phyloP scores from a whole-genome alignment of 371 early-diverging fungal genomes.

The Mortierella sp. region DNA sequence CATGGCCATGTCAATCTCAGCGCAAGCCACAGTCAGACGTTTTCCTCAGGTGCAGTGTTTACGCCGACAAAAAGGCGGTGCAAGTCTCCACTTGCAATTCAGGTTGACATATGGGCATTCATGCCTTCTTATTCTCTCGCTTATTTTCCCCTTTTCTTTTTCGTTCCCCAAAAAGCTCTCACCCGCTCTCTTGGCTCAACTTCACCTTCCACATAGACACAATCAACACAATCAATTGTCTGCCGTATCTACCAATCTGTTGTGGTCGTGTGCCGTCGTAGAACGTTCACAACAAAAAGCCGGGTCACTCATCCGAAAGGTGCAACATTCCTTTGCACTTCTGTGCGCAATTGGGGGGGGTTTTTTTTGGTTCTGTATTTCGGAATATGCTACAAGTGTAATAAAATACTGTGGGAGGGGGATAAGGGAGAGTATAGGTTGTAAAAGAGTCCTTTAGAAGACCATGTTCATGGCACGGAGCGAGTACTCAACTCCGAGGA shows the following conservation, averaged over 20 bases:
- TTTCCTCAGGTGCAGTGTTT: no score
- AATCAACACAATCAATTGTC: neutral
- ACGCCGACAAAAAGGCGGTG: no score
- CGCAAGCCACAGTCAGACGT: no score
- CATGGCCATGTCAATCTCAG: no score
- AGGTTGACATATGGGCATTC: neutral
- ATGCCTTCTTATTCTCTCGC: neutral
- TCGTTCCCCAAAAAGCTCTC: neutral
- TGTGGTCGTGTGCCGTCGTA: neutral
- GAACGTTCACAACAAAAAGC: no score
- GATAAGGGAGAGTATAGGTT: neutral
- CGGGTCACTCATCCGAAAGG: no score
- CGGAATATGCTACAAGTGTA: slow-evolving; percentile 11
- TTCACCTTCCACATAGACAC: neutral
- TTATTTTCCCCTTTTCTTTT: neutral
- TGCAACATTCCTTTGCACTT: no score
- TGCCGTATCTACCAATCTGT: neutral
- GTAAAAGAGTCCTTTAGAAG: slow-evolving; percentile 62
- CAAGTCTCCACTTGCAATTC: neutral
- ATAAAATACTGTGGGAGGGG: slow-evolving; percentile 12
- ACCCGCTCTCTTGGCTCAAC: neutral
- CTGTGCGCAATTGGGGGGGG: neutral
- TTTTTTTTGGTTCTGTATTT: slow-evolving; percentile 12
- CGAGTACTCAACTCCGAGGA: slow-evolving; percentile 81
- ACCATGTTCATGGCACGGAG: slow-evolving; percentile 74